Conservation (phyloP, 2,329 filamentous ascomycete species). For the Fusarium fracticaudum region DNA sequence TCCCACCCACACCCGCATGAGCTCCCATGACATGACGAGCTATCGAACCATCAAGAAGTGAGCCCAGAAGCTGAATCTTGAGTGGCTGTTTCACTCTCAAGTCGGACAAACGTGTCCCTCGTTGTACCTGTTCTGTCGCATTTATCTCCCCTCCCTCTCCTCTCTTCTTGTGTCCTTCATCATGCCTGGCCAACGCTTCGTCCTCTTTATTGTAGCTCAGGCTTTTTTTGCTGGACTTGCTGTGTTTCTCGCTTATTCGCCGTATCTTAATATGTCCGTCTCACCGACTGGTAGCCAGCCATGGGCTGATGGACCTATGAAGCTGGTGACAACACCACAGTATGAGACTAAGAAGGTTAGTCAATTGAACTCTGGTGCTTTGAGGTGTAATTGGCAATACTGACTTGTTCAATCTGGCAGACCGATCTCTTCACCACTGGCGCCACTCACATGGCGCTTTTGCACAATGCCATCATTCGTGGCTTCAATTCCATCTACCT, state of each 20-base stretch:
- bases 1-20: conserved; percentile 26
- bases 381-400: not conserved
- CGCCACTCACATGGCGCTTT: conserved; percentile 68
- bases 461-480: conserved; percentile 71
- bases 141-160: not conserved
- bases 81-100: conserved; percentile 20
- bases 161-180: not conserved
- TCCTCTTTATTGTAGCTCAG: conserved; percentile 43
- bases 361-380: not conserved
- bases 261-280: conserved; percentile 47
- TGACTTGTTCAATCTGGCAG: conserved; percentile 42
- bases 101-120: conserved; percentile 25
- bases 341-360: conserved; percentile 61
- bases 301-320: conserved; percentile 67
- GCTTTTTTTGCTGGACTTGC: conserved; percentile 44
- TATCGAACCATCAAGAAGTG: conserved; percentile 38
- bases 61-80: conserved; percentile 26
- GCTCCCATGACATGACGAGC: conserved; percentile 34
- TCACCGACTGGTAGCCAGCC: conserved; percentile 38
- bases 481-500: conserved; percentile 72
- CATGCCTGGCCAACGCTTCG: conserved; percentile 36
- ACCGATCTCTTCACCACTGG: conserved; percentile 67
- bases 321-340: conserved; percentile 63
- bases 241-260: conserved; percentile 48
- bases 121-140: not conserved